Evolutionary conservation across 75 land plant species (phyloP).

Genomic region (Selaginella tamariscina): DNA sequence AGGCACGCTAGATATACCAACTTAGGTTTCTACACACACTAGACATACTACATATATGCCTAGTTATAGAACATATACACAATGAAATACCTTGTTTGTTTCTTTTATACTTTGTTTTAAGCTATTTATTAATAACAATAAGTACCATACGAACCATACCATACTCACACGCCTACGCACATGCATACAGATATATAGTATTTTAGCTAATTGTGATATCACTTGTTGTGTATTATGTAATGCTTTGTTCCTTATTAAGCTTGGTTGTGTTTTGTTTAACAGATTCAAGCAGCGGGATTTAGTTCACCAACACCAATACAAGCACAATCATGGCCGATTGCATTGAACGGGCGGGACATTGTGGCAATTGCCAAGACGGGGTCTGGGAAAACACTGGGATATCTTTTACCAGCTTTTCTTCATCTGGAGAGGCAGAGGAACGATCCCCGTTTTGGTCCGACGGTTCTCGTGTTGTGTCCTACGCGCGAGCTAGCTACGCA

Average conservation of each 20-base stretch:
- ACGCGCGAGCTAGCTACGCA: constrained; percentile 95
- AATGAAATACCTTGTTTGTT: no score
- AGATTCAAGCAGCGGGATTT: constrained; percentile 85
- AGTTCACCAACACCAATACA: constrained; percentile 91
- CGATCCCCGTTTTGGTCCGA: constrained; percentile 63
- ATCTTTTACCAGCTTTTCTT: constrained; percentile 82
- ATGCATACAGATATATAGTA: neutral
- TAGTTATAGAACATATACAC: no score
- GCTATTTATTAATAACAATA: no score
- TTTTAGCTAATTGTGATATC: neutral
- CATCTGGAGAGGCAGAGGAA: constrained; percentile 49
- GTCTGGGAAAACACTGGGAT: constrained; percentile 95
- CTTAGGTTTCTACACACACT: no score
- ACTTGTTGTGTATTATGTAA: neutral
- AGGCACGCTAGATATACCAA: constrained; percentile 7
- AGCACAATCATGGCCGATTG: constrained; percentile 98
- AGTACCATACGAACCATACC: no score
- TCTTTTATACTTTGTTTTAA: no score
- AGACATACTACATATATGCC: no score
- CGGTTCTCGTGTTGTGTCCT: constrained; percentile 80
- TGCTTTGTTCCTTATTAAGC: neutral
- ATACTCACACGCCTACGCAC: no score
- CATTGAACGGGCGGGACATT: constrained; percentile 66
- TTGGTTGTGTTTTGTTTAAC: constrained; percentile 22
- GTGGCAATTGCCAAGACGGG: constrained; percentile 98